Conservation (phyloP, 73 alveolate species). For the Uronychia binucleata region DNA sequence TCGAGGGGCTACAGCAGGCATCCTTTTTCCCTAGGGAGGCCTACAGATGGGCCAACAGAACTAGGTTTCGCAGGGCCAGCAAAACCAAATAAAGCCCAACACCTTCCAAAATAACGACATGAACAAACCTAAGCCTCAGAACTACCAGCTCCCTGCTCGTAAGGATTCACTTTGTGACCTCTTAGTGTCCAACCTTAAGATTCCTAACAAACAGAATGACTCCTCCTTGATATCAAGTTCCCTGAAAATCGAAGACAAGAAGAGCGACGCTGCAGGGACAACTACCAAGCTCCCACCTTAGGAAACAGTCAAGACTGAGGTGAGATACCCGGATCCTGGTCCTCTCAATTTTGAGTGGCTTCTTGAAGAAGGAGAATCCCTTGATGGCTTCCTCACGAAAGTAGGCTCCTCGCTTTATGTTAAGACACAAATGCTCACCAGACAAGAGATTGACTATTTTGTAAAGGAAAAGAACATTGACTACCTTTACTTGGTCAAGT, state of each 20-base stretch:
- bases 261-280: no score
- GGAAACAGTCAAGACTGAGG: background rate
- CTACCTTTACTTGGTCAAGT: conserved; percentile 72
- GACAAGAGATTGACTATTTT: conserved; percentile 31
- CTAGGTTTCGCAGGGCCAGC: no score
- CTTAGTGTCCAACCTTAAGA: no score
- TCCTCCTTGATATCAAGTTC: no score
- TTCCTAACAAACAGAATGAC: no score
- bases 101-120: no score
- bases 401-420: background rate
- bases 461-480: conserved; percentile 36
- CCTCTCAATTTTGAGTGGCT: conserved; percentile 9
- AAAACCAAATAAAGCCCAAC: no score
- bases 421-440: conserved; percentile 12
- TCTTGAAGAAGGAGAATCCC: conserved; percentile 7
- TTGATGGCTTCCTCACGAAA: background rate
- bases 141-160: no score
- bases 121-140: no score
- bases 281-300: background rate
- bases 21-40: background rate
- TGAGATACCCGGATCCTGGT: background rate
- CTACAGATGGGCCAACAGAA: no score
- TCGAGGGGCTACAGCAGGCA: background rate
- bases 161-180: no score
- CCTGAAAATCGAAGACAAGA: no score